A percentile compares a stretch with the other conserved stretches of the same genome.
Evolutionary conservation across 2,329 filamentous ascomycete species (phyloP).

Genomic region (Diaporthe sp.): DNA sequence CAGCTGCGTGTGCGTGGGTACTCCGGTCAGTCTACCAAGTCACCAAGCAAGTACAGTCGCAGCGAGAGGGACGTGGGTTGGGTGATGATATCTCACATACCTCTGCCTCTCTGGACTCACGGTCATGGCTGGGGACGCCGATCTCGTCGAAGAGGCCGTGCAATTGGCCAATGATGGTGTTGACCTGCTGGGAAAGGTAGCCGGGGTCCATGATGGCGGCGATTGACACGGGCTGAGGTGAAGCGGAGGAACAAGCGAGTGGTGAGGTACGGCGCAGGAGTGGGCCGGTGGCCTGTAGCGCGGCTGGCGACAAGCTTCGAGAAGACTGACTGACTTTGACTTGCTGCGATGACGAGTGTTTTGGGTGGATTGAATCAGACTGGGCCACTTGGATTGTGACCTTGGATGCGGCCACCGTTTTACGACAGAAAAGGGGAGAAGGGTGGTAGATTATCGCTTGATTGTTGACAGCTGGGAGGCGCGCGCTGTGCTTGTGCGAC

Average conservation of each 20-base stretch:
- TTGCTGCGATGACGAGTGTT: slow-evolving; percentile 16
- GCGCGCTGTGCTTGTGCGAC: slow-evolving; percentile 17
- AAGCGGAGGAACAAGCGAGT: slow-evolving; percentile 33
- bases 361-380: slow-evolving; percentile 10
- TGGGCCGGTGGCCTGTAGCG: slow-evolving; percentile 24
- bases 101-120: slow-evolving; percentile 90
- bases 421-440: slow-evolving; percentile 32
- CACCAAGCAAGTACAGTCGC: slow-evolving; percentile 18
- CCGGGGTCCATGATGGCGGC: slow-evolving; percentile 81
- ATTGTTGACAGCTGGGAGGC: slow-evolving; percentile 40
- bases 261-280: slow-evolving; percentile 23
- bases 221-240: slow-evolving; percentile 23
- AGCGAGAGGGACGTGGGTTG: neutral
- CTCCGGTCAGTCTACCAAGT: slow-evolving; percentile 40
- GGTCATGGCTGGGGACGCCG: slow-evolving; percentile 92
- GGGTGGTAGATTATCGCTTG: neutral
- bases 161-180: slow-evolving; percentile 91
- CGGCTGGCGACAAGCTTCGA: slow-evolving; percentile 25
- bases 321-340: neutral
- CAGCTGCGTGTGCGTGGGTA: slow-evolving; percentile 68
- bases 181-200: slow-evolving; percentile 95
- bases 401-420: slow-evolving; percentile 26
- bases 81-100: slow-evolving; percentile 62
- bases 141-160: slow-evolving; percentile 98
- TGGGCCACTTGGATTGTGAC: slow-evolving; percentile 26